These are phyloP conservation scores for Pseudocercospora vitis DNA, from an alignment of 2,329 filamentous ascomycete genomes.

Conservation along the genomic window DNA sequence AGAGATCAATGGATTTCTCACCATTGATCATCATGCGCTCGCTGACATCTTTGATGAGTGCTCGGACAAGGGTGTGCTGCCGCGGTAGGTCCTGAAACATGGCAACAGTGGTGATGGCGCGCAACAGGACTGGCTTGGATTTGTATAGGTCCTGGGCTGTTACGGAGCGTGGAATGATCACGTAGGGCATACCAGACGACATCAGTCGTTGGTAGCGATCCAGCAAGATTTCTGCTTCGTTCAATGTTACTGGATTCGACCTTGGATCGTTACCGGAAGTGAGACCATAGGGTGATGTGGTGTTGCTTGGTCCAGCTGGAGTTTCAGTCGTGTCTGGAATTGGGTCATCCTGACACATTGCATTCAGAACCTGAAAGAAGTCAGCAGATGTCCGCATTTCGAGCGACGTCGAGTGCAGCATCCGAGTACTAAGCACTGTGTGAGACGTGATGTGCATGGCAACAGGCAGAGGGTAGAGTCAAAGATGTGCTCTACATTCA, in stretches of 20 bases:
- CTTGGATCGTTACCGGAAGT: not conserved
- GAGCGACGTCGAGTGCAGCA: too few relatives aligned
- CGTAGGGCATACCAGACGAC: constrained; percentile 32
- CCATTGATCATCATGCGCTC: constrained; percentile 34
- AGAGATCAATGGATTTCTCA: constrained; percentile 34
- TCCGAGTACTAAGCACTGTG: too few relatives aligned
- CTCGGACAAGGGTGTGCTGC: constrained; percentile 31
- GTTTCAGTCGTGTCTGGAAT: not conserved
- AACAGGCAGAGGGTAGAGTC: too few relatives aligned
- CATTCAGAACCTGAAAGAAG: constrained; percentile 11
- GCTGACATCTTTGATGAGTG: constrained; percentile 33
- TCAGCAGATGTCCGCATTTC: too few relatives aligned
- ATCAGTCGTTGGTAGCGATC: constrained; percentile 33
- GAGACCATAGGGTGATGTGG: not conserved
- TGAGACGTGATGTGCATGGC: too few relatives aligned
- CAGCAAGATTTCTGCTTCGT: constrained; percentile 32
- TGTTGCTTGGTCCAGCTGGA: not conserved
- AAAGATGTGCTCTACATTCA: too few relatives aligned
- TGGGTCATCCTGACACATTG: constrained; percentile 7
- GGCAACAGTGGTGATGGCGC: constrained; percentile 33
- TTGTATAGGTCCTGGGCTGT: constrained; percentile 28
- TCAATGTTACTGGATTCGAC: constrained; percentile 22
- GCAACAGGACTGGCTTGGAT: constrained; percentile 33
- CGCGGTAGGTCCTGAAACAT: constrained; percentile 33
- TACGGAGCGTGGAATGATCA: constrained; percentile 25